Evolutionary conservation across 345 rosid genomes (phyloP).

Genomic region (Hirschfeldia incana): DNA sequence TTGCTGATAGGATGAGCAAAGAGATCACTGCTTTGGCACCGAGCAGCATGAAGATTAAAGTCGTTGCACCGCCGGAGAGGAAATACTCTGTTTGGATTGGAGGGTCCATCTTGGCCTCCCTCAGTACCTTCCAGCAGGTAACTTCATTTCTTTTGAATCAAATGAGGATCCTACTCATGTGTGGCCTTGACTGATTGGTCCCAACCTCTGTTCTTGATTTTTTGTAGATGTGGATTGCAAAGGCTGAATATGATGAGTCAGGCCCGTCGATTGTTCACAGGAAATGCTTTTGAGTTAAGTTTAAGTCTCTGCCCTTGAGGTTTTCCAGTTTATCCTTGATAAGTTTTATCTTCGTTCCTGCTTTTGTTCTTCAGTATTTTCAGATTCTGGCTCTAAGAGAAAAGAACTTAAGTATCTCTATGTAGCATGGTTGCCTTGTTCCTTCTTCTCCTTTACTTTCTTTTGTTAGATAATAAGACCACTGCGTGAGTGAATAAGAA

Average conservation of each 20-base stretch:
- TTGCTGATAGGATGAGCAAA: conserved; percentile 91
- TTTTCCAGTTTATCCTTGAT: conserved; percentile 2
- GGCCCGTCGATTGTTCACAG: conserved; percentile 90
- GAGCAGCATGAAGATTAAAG: conserved; percentile 92
- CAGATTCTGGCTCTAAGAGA: conserved; percentile 19
- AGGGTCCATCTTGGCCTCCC: conserved; percentile 84
- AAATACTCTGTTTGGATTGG: conserved; percentile 93
- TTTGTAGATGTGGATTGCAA: conserved; percentile 84
- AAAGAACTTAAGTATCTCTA: conserved; percentile 1
- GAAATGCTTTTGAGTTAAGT: conserved; percentile 73
- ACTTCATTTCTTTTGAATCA: not conserved
- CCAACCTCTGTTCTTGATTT: not conserved
- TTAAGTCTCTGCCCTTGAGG: conserved; percentile 14
- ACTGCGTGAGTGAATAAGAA: conserved; percentile 21
- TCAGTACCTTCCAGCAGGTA: conserved; percentile 95
- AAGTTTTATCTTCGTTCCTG: conserved; percentile 15
- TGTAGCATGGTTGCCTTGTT: conserved; percentile 29
- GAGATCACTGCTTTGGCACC: conserved; percentile 89
- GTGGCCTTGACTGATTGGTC: not conserved
- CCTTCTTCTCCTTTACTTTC: not conserved
- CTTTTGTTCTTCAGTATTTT: conserved; percentile 1
- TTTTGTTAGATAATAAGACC: conserved; percentile 12
- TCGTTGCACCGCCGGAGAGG: conserved; percentile 87
- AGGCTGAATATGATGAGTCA: conserved; percentile 87
- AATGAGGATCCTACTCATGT: not conserved